These are phyloP conservation scores for Voacanga thouarsii DNA, from an alignment of 257 asterid genomes.

Conservation along the genomic window DNA sequence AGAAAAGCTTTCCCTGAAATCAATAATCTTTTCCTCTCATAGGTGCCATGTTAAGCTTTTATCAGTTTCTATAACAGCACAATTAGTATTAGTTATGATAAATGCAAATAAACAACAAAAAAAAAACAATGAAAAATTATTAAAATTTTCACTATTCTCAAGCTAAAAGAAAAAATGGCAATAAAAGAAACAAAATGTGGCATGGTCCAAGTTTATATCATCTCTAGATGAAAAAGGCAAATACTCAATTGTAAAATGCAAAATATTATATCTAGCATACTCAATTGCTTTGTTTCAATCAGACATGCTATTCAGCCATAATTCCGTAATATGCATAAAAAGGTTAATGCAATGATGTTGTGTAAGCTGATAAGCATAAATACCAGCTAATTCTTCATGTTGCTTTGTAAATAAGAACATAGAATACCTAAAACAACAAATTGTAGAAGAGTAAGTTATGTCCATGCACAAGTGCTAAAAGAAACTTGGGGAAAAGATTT, in stretches of 20 bases:
- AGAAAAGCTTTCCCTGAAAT: conserved; percentile 84
- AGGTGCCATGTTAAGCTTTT: conserved; percentile 71
- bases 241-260: conserved; percentile 79
- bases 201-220: conserved; percentile 14
- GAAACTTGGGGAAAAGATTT: not conserved
- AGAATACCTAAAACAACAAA: conserved; percentile 63
- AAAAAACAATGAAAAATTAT: not conserved
- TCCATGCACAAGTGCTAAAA: not conserved
- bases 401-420: conserved; percentile 88
- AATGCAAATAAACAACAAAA: no score
- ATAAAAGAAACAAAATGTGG: not conserved
- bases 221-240: conserved; percentile 76
- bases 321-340: conserved; percentile 97
- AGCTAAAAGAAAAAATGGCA: not conserved
- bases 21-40: conserved; percentile 84
- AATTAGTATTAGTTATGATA: conserved; percentile 21
- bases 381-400: conserved; percentile 92
- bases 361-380: conserved; percentile 94
- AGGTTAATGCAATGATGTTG: conserved; percentile 92
- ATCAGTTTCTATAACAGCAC: conserved; percentile 47
- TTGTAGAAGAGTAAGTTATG: conserved; percentile 6
- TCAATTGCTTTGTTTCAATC: conserved; percentile 12
- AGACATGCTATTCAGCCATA: conserved; percentile 95
- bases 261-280: conserved; percentile 83
- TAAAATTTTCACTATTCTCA: not conserved